Evolutionary conservation across 2,329 filamentous ascomycete species (phyloP).

Genomic region (Colletotrichum ledebouriae): DNA sequence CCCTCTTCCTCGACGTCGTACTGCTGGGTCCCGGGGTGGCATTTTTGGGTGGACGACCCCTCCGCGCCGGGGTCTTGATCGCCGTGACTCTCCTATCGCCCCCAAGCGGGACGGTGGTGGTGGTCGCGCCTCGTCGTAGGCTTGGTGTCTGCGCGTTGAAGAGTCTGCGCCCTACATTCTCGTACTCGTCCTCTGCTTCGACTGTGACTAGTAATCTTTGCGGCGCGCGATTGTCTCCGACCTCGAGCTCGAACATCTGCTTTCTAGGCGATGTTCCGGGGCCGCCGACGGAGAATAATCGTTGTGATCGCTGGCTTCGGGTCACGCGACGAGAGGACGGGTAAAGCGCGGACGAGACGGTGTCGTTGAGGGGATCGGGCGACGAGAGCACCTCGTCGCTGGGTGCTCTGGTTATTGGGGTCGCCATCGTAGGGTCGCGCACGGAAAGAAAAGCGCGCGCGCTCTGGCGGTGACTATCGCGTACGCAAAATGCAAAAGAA

Average conservation of each 20-base stretch:
- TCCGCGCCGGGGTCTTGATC: slow-evolving; percentile 56
- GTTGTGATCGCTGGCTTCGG: slow-evolving; percentile 57
- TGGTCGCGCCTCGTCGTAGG: slow-evolving; percentile 58
- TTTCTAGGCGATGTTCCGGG: slow-evolving; percentile 63
- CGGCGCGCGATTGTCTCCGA: slow-evolving; percentile 63
- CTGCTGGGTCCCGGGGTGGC: slow-evolving; percentile 63
- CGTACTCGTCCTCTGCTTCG: slow-evolving; percentile 58
- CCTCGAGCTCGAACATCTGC: slow-evolving; percentile 69
- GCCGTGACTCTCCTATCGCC: slow-evolving; percentile 56
- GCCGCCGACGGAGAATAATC: slow-evolving; percentile 53
- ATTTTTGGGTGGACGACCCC: slow-evolving; percentile 63
- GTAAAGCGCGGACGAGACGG: slow-evolving; percentile 50
- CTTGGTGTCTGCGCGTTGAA: slow-evolving; percentile 60
- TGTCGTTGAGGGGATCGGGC: slow-evolving; percentile 64
- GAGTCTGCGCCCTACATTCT: slow-evolving; percentile 53
- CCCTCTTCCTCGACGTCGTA: slow-evolving; percentile 58
- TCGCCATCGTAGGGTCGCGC: slow-evolving; percentile 51
- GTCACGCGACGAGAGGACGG: slow-evolving; percentile 55
- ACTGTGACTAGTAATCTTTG: slow-evolving; percentile 69
- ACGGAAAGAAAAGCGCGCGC: slow-evolving; percentile 11
- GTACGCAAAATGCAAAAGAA: slow-evolving; percentile 22
- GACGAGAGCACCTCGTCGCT: slow-evolving; percentile 63
- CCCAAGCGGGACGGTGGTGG: slow-evolving; percentile 66
- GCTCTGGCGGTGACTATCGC: slow-evolving; percentile 24
- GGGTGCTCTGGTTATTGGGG: slow-evolving; percentile 44